These are phyloP conservation scores for Cladosporium sp. DNA, from an alignment of 2,329 filamentous ascomycete genomes.

Conservation along the genomic window DNA sequence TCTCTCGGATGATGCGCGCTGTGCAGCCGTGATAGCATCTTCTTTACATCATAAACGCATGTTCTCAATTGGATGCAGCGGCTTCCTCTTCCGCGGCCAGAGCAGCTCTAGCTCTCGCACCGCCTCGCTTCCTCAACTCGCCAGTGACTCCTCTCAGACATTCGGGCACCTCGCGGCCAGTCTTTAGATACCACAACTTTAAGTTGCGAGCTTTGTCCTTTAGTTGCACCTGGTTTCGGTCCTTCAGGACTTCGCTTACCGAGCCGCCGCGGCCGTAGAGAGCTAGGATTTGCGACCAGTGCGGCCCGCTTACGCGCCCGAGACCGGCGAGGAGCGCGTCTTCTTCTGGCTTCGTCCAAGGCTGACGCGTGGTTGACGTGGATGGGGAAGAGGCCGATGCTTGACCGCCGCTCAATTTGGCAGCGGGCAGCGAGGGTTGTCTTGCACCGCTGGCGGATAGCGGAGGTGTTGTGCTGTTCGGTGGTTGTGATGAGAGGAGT, in stretches of 20 bases:
- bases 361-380: slow-evolving; percentile 49
- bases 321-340: slow-evolving; percentile 85
- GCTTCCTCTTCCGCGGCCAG: slow-evolving; percentile 19
- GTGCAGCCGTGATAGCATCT: background rate
- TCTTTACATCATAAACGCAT: background rate
- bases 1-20: background rate
- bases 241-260: slow-evolving; percentile 77
- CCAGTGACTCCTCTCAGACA: slow-evolving; percentile 85
- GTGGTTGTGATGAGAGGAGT: slow-evolving; percentile 22
- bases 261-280: slow-evolving; percentile 77
- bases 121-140: slow-evolving; percentile 69
- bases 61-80: background rate
- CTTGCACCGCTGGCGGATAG: slow-evolving; percentile 1
- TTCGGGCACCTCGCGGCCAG: slow-evolving; percentile 82
- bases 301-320: slow-evolving; percentile 82
- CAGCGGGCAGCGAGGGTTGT: slow-evolving; percentile 16
- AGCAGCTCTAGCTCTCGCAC: slow-evolving; percentile 32
- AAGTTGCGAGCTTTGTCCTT: slow-evolving; percentile 90
- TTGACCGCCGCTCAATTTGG: slow-evolving; percentile 13
- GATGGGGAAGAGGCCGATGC: slow-evolving; percentile 18
- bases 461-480: slow-evolving; percentile 24
- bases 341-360: slow-evolving; percentile 86
- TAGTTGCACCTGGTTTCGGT: slow-evolving; percentile 84
- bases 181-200: slow-evolving; percentile 89
- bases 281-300: slow-evolving; percentile 87